Evolutionary conservation across 2,329 filamentous ascomycete species (phyloP), one percentile per base, ranked within the genome.

Genomic region (Cercospora sesami): DNA sequence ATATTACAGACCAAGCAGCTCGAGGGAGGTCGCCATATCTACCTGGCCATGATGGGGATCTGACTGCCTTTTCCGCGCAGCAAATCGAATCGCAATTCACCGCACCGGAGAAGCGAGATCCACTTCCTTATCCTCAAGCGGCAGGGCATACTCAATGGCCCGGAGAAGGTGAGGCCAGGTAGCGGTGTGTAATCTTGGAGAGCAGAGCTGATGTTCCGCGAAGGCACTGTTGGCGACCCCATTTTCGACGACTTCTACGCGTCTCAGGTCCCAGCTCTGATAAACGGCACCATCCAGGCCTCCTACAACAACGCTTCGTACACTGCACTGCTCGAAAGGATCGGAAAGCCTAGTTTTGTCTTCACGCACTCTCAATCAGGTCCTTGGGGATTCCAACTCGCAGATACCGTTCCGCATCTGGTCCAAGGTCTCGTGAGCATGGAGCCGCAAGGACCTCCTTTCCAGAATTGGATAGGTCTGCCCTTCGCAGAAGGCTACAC

Each of bases 371-470:
- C 83, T 0, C 81, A 85, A 16, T 83, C 83, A 4, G 81, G 82
- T 0, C 78, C 78, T 10, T 80, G 81, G 67, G 81, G 79, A 8
- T 86, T 81, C 81, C 78, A 68, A 30, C 79, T 83, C 8, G 83
- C 82, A 1, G 86, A 89, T 70, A 75, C 77, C 2, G 74, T 80
- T 3, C 85, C 86, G 0, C 71, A 81, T 0, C 76, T 84, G 0
- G 82, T 87, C 1, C 81, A 80, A 21, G 82, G 78, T 0, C 80
- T 87, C 21, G 75, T 89, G 1, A 79, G 82, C 0, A 69, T 89
- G 12, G 86, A 88, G 71, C 86, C 86, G 0, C 74, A 78, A 4
- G 86, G 86, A 0, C 86, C 86, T 1, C 86, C 85, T 0, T 86
- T 84, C 71, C 60, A 72, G 45, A 71, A 76, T 53, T 72, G 71